Percentiles rank a stretch among this genome's conserved stretches.
phyloP scores from a whole-genome alignment of 768 basidiomycete genomes.

The Mycena indigotica region DNA sequence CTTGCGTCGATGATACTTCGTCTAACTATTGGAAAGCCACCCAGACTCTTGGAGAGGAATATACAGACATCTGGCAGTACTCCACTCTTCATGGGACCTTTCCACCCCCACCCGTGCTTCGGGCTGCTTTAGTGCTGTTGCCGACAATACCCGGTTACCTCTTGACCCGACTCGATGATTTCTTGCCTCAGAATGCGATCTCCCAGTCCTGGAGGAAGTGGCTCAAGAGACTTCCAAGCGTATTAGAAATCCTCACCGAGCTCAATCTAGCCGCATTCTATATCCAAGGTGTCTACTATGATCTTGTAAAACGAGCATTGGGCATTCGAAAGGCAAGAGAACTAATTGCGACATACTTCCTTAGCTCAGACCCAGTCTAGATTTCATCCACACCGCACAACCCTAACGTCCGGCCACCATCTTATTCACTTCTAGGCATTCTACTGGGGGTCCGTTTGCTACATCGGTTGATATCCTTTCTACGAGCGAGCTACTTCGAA shows the following conservation, averaged over 20 bases:
- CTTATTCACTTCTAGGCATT: conserved; percentile 83
- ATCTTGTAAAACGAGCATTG: conserved; percentile 64
- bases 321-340: conserved; percentile 65
- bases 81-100: conserved; percentile 40
- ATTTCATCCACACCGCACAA: conserved; percentile 73
- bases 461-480: conserved; percentile 56
- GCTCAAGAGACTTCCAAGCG: conserved; percentile 46
- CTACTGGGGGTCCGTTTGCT: conserved; percentile 66
- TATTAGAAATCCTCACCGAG: conserved; percentile 62
- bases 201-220: conserved; percentile 35
- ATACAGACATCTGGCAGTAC: conserved; percentile 82
- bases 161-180: conserved; percentile 49
- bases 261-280: conserved; percentile 83
- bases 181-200: conserved; percentile 39
- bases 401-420: conserved; percentile 74
- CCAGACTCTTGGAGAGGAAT: conserved; percentile 90
- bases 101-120: conserved; percentile 47
- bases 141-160: conserved; percentile 68
- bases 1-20: not conserved
- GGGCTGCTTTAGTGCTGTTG: conserved; percentile 62
- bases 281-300: conserved; percentile 78
- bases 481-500: conserved; percentile 35
- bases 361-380: conserved; percentile 37
- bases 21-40: conserved; percentile 48
- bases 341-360: not conserved